Percentiles rank a stretch among this genome's conserved stretches.
These are phyloP conservation scores for Gracilaria domingensis DNA, from an alignment of 23 red algal genomes.

Conservation along the genomic window DNA sequence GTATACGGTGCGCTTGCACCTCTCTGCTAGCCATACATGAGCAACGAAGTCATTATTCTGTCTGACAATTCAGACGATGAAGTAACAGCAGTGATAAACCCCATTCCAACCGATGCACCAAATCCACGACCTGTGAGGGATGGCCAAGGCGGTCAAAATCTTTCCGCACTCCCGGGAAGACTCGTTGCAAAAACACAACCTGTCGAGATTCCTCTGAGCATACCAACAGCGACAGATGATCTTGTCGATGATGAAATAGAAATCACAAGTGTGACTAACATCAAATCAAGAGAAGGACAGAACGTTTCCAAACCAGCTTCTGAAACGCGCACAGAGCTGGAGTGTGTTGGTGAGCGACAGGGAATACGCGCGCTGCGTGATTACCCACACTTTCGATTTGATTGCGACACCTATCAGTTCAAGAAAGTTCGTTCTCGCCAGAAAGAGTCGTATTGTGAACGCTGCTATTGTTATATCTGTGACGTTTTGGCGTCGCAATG, in stretches of 20 bases:
- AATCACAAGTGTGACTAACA: conserved; percentile 21
- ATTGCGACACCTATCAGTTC: background rate
- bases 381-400: conserved; percentile 4
- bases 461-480: conserved; percentile 10
- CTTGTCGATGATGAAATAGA: conserved; percentile 15
- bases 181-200: background rate
- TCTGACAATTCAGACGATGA: conserved; percentile 25
- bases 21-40: background rate
- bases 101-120: background rate
- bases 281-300: background rate
- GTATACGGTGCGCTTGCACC: background rate
- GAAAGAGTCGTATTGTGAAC: background rate
- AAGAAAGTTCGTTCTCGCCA: background rate
- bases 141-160: background rate
- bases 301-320: background rate
- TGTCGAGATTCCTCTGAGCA: background rate
- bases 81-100: background rate
- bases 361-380: background rate
- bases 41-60: background rate
- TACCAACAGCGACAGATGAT: background rate
- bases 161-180: background rate
- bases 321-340: background rate
- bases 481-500: conserved; percentile 6
- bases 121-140: too few relatives aligned
- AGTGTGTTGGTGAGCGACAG: conserved; percentile 20